Evolutionary conservation across 257 asterid species (phyloP).

Genomic region (Nicotiana noctiflora): DNA sequence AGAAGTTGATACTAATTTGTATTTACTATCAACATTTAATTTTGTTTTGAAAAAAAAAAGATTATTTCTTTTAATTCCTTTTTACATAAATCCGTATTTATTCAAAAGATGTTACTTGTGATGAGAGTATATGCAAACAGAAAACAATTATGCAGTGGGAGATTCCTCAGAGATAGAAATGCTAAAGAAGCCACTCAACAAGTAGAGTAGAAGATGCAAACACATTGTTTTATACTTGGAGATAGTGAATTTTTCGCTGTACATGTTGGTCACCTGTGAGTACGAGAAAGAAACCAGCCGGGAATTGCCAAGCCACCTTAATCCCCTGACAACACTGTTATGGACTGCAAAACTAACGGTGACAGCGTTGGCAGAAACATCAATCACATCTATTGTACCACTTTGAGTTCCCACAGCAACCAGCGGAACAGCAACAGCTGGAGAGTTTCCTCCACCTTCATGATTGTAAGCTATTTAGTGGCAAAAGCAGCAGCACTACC

Average conservation of each 20-base stretch:
- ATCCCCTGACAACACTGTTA: constrained; percentile 78
- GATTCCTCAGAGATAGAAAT: not conserved
- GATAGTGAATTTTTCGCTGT: not conserved
- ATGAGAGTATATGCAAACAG: not conserved
- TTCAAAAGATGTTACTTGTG: not conserved
- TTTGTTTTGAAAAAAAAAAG: too few species aligned
- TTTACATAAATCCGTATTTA: not conserved
- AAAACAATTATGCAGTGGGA: not conserved
- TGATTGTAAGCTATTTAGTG: constrained; percentile 26
- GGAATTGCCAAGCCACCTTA: constrained; percentile 98
- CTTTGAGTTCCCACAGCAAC: constrained; percentile 97
- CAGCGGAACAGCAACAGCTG: constrained; percentile 97
- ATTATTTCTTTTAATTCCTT: too few species aligned
- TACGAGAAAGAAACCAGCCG: constrained; percentile 88
- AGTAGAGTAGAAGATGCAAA: not conserved
- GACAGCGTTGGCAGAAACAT: constrained; percentile 85
- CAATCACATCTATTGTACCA: constrained; percentile 84
- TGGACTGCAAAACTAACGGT: constrained; percentile 92
- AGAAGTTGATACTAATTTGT: not conserved
- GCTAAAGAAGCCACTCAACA: not conserved
- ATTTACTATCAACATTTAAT: not conserved
- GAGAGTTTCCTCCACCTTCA: constrained; percentile 97
- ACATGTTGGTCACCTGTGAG: constrained; percentile 46
- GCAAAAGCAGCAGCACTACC: not conserved
- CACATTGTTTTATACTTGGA: not conserved